Evolutionary conservation across 371 early-diverging fungal genomes (phyloP).

Genomic region (Mucor saturninus): DNA sequence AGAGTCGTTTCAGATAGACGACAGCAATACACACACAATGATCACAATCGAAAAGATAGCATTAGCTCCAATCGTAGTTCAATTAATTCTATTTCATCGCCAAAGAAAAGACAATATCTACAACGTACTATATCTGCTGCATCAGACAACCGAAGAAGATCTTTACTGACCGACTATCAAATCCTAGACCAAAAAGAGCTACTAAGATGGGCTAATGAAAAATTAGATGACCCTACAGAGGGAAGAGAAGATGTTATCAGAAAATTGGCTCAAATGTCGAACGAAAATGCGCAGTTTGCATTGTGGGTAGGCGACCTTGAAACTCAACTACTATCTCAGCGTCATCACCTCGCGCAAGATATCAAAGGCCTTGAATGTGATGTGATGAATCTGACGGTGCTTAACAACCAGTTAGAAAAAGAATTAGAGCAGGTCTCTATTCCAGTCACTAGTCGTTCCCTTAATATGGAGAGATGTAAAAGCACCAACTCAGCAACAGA

Average conservation of each 20-base stretch:
- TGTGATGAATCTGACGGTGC: background rate
- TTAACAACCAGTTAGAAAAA: conserved; percentile 9
- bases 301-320: background rate
- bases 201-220: conserved; percentile 4
- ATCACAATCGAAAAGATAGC: background rate
- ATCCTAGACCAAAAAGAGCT: background rate
- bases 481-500: background rate
- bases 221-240: background rate
- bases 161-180: background rate
- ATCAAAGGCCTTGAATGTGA: conserved; percentile 5
- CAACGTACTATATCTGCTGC: background rate
- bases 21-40: background rate
- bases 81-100: background rate
- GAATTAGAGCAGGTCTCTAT: background rate
- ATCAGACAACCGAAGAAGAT: background rate
- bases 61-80: background rate
- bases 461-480: background rate
- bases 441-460: background rate
- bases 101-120: background rate
- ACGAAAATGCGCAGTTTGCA: conserved; percentile 8
- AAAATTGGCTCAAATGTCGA: conserved; percentile 3
- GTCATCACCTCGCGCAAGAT: background rate
- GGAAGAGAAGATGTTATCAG: background rate
- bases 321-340: background rate
- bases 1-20: background rate